Evolutionary conservation across 2,329 filamentous ascomycete genomes (phyloP), one percentile per base, ranked within the genome.

Genomic region (Endocalyx cinctus): DNA sequence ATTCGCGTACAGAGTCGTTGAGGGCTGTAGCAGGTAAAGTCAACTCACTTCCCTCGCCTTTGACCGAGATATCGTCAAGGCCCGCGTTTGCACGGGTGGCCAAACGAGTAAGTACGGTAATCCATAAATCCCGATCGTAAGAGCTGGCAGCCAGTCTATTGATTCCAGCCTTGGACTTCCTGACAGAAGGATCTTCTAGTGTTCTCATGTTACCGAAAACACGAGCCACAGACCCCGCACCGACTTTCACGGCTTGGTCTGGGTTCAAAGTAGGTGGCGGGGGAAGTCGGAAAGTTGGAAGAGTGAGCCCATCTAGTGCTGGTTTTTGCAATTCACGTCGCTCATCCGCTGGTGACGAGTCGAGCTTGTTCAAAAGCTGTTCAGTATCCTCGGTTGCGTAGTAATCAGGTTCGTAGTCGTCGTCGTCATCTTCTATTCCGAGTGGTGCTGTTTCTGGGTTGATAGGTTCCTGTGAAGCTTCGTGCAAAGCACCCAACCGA

Each of bases 331-430:
- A 58, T 5, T 71, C 56, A 26, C 54, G 53, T 7, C 51, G 48
- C 18, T 74, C 70, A 28, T 74, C 71, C 4, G 77, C 65, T n/a
- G 81, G 72, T 5, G 80, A 70, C 40, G 77, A 77, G 52, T 90
- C 85, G 11, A 87, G 69, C 54, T 85, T 85, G 58, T 90, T 86
- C 30, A 83, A 62, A 19, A 87, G 80, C 52, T 90, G 84, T 50
- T 88, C 84, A 1, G 77, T 77, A 45, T 87, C 80, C 57, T 94
- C 87, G 22, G 79, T 77, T 7, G 83, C 74, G 38, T 82, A 79
- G 47, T 87, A 88, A 52, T 94, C 85, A 0, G 90, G 89, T 51
- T 96, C 90, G 52, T 96, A 96, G 48, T 95, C 87, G 45, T 94
- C 87, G 14, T 95, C 89, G 26, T 94, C 88, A 7, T 83, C 80